Evolutionary conservation across 2,329 filamentous ascomycete genomes (phyloP).

Genomic region (Bipolaris cookei): DNA sequence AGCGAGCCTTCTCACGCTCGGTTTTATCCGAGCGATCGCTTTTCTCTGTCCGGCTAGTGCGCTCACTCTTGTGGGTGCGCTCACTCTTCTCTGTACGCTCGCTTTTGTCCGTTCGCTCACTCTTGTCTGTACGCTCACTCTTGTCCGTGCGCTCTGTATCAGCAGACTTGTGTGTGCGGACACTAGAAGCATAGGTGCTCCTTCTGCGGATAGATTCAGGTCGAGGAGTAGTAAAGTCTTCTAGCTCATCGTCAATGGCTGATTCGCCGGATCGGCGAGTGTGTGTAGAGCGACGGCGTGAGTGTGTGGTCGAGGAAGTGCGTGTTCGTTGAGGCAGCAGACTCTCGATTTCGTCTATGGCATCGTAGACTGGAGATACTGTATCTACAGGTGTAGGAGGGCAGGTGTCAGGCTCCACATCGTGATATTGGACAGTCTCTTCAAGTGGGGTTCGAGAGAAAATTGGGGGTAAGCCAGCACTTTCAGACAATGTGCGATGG

Average conservation of each 20-base stretch:
- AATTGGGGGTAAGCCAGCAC: slow-evolving; percentile 31
- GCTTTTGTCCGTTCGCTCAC: slow-evolving; percentile 23
- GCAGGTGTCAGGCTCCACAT: slow-evolving; percentile 37
- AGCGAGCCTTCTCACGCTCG: slow-evolving; percentile 35
- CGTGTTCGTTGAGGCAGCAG: slow-evolving; percentile 37
- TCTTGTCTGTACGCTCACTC: slow-evolving; percentile 21
- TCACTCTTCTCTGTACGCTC: slow-evolving; percentile 27
- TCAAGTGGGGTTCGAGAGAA: slow-evolving; percentile 21
- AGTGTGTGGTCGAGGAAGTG: slow-evolving; percentile 27
- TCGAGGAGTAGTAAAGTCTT: slow-evolving; percentile 24
- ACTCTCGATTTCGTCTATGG: slow-evolving; percentile 45
- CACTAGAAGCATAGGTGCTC: slow-evolving; percentile 41
- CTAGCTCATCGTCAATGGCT: slow-evolving; percentile 31
- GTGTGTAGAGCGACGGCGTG: slow-evolving; percentile 40
- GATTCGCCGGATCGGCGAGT: slow-evolving; percentile 31
- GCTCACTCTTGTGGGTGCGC: slow-evolving; percentile 26
- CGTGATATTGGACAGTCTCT: slow-evolving; percentile 23
- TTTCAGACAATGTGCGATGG: slow-evolving; percentile 28
- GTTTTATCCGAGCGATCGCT: slow-evolving; percentile 30
- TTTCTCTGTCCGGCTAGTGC: slow-evolving; percentile 22
- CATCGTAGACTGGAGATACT: slow-evolving; percentile 44
- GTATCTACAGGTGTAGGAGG: slow-evolving; percentile 34
- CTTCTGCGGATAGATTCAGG: slow-evolving; percentile 34
- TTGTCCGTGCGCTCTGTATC: slow-evolving; percentile 32
- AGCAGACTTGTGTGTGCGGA: slow-evolving; percentile 26